Conservation (phyloP, 352 stramenopile species). For the Sclerospora graminicola region DNA sequence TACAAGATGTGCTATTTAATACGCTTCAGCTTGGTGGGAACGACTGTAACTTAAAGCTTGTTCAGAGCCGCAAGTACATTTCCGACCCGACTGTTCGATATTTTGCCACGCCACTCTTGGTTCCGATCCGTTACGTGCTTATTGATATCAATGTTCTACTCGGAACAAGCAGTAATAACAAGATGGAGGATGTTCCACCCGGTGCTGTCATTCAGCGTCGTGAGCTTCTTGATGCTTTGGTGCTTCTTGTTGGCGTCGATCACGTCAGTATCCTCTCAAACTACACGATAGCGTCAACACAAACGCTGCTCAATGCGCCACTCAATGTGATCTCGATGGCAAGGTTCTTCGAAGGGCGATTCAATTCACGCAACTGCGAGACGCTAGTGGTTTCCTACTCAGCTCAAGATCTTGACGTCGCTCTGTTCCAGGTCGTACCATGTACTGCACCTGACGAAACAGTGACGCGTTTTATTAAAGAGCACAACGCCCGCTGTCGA, state of each 20-base stretch:
- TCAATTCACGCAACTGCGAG: slow-evolving; percentile 18
- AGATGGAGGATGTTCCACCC: slow-evolving; percentile 10
- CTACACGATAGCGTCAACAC: slow-evolving; percentile 18
- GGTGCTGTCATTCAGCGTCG: slow-evolving; percentile 6
- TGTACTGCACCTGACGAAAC: slow-evolving; percentile 6
- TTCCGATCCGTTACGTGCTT: slow-evolving; percentile 17
- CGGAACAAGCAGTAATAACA: slow-evolving; percentile 6
- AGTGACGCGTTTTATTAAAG: slow-evolving; percentile 17
- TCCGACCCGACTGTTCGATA: slow-evolving; percentile 39
- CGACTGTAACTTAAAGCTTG: slow-evolving; percentile 75
- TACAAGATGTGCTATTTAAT: slow-evolving; percentile 70
- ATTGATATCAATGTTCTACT: slow-evolving; percentile 22
- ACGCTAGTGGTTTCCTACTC: slow-evolving; percentile 19
- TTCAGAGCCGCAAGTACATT: slow-evolving; percentile 72
- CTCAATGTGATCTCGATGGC: slow-evolving; percentile 11
- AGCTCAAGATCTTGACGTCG: slow-evolving; percentile 5
- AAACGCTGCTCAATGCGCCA: slow-evolving; percentile 1
- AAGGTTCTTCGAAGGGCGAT: slow-evolving; percentile 4
- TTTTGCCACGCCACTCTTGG: slow-evolving; percentile 29
- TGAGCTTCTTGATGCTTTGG: slow-evolving; percentile 13
- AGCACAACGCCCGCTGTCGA: slow-evolving; percentile 15
- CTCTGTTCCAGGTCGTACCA: slow-evolving; percentile 15
- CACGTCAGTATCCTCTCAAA: slow-evolving; percentile 20
- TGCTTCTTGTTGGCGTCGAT: slow-evolving; percentile 7
- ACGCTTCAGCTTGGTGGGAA: slow-evolving; percentile 49